phyloP scores from a whole-genome alignment of 1,284 basidiomycete species.

The Cerioporus squamosus region DNA sequence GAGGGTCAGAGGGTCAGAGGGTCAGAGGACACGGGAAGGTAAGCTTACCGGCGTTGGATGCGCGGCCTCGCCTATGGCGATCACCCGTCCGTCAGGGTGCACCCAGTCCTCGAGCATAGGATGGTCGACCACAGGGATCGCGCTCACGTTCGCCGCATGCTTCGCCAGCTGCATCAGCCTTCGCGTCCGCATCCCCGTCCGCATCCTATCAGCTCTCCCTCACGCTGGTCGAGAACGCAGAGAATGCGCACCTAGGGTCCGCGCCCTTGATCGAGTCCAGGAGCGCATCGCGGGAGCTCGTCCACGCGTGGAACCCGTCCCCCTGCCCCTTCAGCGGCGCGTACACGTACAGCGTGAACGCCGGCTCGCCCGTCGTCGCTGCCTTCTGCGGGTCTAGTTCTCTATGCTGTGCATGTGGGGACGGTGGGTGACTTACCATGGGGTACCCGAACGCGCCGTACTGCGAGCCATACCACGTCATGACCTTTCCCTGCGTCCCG shows the following conservation, averaged over 20 bases:
- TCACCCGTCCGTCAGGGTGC: constrained; percentile 25
- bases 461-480: constrained; percentile 21
- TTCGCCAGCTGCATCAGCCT: constrained; percentile 23
- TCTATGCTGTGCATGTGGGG: not conserved
- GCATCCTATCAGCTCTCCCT: no score
- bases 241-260: constrained; percentile 16
- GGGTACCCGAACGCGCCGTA: constrained; percentile 24
- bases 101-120: constrained; percentile 33
- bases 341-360: constrained; percentile 14
- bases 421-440: constrained; percentile 12
- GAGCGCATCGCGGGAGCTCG: not conserved
- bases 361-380: constrained; percentile 5
- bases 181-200: no score
- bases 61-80: constrained; percentile 44
- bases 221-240: not conserved
- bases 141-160: constrained; percentile 10
- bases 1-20: no score
- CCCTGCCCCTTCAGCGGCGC: not conserved
- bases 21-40: no score
- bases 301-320: not conserved
- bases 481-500: constrained; percentile 14
- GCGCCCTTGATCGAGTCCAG: constrained; percentile 6
- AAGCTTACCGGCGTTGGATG: constrained; percentile 55
- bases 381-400: constrained; percentile 4
- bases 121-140: constrained; percentile 16